Evolutionary conservation across 2,329 filamentous ascomycete genomes (phyloP).

Genomic region (Fusarium heterosporum): DNA sequence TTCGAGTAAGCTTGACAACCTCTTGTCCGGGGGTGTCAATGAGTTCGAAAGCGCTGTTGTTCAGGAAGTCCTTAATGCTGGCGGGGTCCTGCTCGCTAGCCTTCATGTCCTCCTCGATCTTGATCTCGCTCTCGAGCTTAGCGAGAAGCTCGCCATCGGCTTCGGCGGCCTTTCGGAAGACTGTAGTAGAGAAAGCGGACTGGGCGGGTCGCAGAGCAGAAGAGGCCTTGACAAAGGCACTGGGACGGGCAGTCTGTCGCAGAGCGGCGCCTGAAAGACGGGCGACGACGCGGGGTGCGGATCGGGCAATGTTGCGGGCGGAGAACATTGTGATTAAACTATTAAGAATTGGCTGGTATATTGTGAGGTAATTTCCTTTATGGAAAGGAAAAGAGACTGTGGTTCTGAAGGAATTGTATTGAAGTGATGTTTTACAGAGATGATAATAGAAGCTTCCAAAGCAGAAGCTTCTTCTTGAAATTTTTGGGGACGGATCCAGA

Average conservation of each 20-base stretch:
- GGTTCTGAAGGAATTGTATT: conserved; percentile 27
- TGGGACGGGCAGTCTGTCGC: conserved; percentile 64
- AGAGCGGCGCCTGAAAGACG: conserved; percentile 66
- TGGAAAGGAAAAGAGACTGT: not conserved
- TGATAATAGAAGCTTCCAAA: conserved; percentile 42
- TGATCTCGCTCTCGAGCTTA: conserved; percentile 87
- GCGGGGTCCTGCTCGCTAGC: conserved; percentile 77
- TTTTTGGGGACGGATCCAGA: conserved; percentile 41
- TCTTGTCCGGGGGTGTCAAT: conserved; percentile 86
- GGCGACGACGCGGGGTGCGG: conserved; percentile 72
- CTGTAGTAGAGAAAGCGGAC: conserved; percentile 61
- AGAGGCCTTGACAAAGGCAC: conserved; percentile 61
- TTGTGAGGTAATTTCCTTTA: not conserved
- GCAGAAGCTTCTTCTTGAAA: conserved; percentile 37
- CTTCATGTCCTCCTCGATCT: conserved; percentile 85
- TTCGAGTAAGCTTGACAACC: conserved; percentile 85
- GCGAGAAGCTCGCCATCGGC: conserved; percentile 83
- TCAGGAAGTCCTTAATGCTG: conserved; percentile 87
- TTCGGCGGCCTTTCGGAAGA: conserved; percentile 59
- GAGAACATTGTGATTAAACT: conserved; percentile 71
- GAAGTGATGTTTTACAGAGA: conserved; percentile 29
- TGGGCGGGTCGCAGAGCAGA: conserved; percentile 51
- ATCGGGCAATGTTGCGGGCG: conserved; percentile 72
- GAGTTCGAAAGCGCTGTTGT: conserved; percentile 86
- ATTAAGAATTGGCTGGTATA: not conserved